phyloP scores from a whole-genome alignment of 257 asterid genomes.

The Gentiana macrophylla region DNA sequence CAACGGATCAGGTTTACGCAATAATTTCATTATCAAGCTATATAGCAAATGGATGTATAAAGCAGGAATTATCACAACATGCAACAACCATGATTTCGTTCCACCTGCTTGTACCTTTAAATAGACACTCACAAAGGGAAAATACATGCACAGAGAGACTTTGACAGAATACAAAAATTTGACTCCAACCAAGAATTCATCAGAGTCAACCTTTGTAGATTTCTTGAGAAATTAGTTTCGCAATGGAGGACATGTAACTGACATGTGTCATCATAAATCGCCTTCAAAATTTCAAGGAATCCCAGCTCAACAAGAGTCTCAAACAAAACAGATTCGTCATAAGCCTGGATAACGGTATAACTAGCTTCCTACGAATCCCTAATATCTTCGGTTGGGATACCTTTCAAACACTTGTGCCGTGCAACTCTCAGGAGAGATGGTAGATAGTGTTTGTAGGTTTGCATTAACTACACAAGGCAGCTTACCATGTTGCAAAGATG shows the following conservation, averaged over 20 bases:
- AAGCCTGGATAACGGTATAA: conserved; percentile 2
- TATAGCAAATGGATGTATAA: no score
- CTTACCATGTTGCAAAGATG: conserved; percentile 5
- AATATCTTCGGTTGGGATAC: conserved; percentile 14
- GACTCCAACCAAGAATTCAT: conserved; percentile 21
- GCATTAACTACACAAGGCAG: neutral
- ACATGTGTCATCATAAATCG: conserved; percentile 8
- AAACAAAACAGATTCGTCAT: conserved; percentile 10
- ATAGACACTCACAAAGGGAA: no score
- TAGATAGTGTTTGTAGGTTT: conserved; percentile 12
- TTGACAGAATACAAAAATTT: conserved; percentile 3
- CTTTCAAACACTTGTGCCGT: conserved; percentile 11
- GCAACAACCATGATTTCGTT: no score
- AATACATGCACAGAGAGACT: no score
- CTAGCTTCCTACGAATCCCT: conserved; percentile 15
- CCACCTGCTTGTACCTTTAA: no score
- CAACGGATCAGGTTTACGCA: no score
- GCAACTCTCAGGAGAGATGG: conserved; percentile 21
- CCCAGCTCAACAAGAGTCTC: conserved; percentile 6
- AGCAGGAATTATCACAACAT: no score
- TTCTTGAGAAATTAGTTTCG: conserved; percentile 12
- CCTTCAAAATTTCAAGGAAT: conserved; percentile 15
- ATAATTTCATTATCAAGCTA: no score
- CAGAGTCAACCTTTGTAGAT: conserved; percentile 12
- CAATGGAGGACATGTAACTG: conserved; percentile 1